Base-by-base conservation (phyloP, 2,329 filamentous ascomycete genomes). In the Fusarium albidum region DNA sequence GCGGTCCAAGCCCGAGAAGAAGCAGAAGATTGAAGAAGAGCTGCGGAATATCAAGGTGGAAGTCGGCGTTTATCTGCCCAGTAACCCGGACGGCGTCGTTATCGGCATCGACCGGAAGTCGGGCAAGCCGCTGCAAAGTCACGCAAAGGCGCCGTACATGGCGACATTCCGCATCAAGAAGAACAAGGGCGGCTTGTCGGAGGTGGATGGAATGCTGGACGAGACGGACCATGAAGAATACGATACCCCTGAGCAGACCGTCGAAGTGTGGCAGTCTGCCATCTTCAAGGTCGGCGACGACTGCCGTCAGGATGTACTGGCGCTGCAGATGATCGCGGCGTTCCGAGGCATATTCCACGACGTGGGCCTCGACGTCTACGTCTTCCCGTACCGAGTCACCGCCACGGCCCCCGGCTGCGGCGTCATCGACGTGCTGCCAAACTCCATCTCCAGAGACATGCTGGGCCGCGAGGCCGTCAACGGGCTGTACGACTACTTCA, bases 241-340 rank as follows among this genome's bases (percentile, higher is more conserved):
- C 18, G 65, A 65, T 29, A 55, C 57, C 1, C 65, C 66, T n/a
- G 69, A 71, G 45, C 85, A 83, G 66, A 91, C 86, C 0, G 86
- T 96, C 63, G 96, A 99, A 73, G 89, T 94, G n/a, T 98, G 95
- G 96, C 95, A 99, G 73, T 96, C 92, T 3, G 95, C 94, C 50
- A 99, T 99, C 69, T 99, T 99, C 86, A 99, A 99, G 73, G 96
- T 99, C 41, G 95, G 95, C 57, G 95, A 99, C 71, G 95, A 99
- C 73, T 98, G 95, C 71, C 89, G 95, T 43, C 95, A 99, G 75
- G 96, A 99, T 68, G 90, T 99, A 45, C 81, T 99, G 55, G 95
- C 95, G 3, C 79, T 99, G 57, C 95, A 99, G 74, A 96, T 99
- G 89, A 97, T 99, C 71, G 89, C 95, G 1, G 92, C 93, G 2